Evolutionary conservation across 1,284 basidiomycete genomes (phyloP), one percentile per base, ranked within the genome.

Genomic region (Sphagnurus paluster): DNA sequence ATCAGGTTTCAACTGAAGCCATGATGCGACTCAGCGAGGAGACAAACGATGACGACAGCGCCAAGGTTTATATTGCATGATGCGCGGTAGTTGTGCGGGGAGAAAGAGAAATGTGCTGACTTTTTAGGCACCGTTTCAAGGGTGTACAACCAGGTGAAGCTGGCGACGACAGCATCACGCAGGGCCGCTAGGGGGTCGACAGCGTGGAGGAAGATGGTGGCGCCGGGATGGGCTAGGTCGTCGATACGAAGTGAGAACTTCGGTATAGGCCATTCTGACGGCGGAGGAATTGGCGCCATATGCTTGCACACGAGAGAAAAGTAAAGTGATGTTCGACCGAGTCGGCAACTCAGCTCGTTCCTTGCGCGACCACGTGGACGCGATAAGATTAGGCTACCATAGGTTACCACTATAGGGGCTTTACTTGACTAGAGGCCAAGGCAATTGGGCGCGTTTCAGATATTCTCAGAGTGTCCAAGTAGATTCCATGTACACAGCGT

Each of bases 101-200:
- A 28, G 25, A 7, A 16, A 24, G n/a, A 29, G 25, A 35, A 10
- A 34, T 23, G 25, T 19, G 63, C 77, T 64, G 49, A 87, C 85
- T 77, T 69, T 26, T 63, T 71, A 4, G 84, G 84, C 16, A 70
- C 78, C 16, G 69, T 76, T 40, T 74, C 68, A n/a, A 67, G 65
- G 0, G 78, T 80, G 57, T 87, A 87, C 16, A 88, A 62, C 73
- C 74, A 79, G 23, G 66, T 68, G 60, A 79, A 79, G 36, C 77
- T 77, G 3, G 76, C 70, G 33, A 74, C 56, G 39, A 82, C 76
- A 0, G 83, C 83, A 19, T 71, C 65, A 8, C 63, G 69, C 19
- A 87, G 68, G 1, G 69, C 70, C 14, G 66, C 64, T 16, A 69
- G 63, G n/a, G 77, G 72, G 20, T 76, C 61, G 42, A 84, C 71